Percentiles rank a stretch among this genome's conserved stretches.
Evolutionary conservation across 73 alveolate genomes (phyloP).

Genomic region (Blepharisma japonicum): DNA sequence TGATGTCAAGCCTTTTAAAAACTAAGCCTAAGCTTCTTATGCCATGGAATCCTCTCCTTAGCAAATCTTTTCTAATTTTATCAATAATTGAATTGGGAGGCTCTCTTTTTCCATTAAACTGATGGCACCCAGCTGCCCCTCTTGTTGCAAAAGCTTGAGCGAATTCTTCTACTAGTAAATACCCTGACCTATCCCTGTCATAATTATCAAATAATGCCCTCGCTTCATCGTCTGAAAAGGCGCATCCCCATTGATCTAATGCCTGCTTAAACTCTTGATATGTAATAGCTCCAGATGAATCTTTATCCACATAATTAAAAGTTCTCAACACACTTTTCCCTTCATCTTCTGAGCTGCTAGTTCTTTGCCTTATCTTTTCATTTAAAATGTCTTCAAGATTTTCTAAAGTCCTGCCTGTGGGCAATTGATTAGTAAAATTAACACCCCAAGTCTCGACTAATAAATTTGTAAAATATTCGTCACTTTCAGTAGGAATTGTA

Average conservation of each 20-base stretch:
- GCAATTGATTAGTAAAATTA: constrained; percentile 25
- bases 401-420: constrained; percentile 35
- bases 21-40: constrained; percentile 60
- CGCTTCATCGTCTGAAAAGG: constrained; percentile 46
- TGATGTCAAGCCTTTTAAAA: constrained; percentile 59
- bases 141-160: constrained; percentile 48
- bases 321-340: constrained; percentile 50
- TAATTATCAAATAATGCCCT: constrained; percentile 55
- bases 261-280: constrained; percentile 50
- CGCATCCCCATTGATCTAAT: constrained; percentile 56
- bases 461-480: constrained; percentile 61
- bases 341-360: constrained; percentile 68
- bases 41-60: constrained; percentile 56
- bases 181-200: constrained; percentile 47
- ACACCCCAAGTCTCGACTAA: constrained; percentile 60
- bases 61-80: constrained; percentile 2
- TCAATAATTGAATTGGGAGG: background rate
- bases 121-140: constrained; percentile 48
- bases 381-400: constrained; percentile 54
- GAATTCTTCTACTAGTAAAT: constrained; percentile 57
- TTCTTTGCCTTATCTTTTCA: constrained; percentile 60
- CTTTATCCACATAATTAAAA: constrained; percentile 56
- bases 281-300: constrained; percentile 45
- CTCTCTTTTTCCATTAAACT: background rate
- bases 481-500: constrained; percentile 68